Evolutionary conservation across 176 grass and related monocot genomes (phyloP), one percentile per base, ranked within the genome.

Genomic region (Elymus sibiricus): DNA sequence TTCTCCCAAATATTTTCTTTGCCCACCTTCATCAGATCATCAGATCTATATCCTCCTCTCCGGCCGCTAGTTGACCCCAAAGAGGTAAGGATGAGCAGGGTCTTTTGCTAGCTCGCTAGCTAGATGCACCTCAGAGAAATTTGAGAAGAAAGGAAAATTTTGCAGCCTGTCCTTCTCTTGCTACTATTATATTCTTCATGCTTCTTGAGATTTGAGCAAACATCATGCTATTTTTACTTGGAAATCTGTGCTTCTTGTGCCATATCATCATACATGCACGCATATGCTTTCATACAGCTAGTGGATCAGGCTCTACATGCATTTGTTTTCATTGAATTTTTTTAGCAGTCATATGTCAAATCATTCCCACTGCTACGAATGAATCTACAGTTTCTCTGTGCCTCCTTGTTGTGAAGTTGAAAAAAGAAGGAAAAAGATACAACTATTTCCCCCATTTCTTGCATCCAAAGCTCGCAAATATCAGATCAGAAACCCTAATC

Each of bases 221-320:
- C 46, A 87, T 76, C 76, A 60, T 55, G 49, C 19, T 70, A 26
- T 80, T 76, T 90, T 83, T 34, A 77, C 76, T 68, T 87, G 35
- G 67, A 84, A 91, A 84, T 84, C 67, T 80, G 85, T 87, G 76
- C 60, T 76, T 87, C 67, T 83, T 79, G 74, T 79, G 80, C 75
- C 83, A 70, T 89, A 86, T 86, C 88, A 90, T 86, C 83, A 82
- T 80, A 80, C 60, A 80, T 87, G 76, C 76, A 87, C 68, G 74
- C 85, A 83, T 72, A 66, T 71, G 68, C 85, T 85, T 85, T 58
- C 67, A 74, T 70, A 69, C 38, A 77, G 63, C 26, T 74, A 49
- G 59, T 67, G 81, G 67, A 91, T 83, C 80, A 87, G 26, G 42
- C 47, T n/a, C 22, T 60, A 16, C 56, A 75, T 75, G 44, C 83